Percentiles rank a stretch among this genome's conserved stretches.
Evolutionary conservation across 805 yeast species (phyloP).

Genomic region (Kazachstania africana): DNA sequence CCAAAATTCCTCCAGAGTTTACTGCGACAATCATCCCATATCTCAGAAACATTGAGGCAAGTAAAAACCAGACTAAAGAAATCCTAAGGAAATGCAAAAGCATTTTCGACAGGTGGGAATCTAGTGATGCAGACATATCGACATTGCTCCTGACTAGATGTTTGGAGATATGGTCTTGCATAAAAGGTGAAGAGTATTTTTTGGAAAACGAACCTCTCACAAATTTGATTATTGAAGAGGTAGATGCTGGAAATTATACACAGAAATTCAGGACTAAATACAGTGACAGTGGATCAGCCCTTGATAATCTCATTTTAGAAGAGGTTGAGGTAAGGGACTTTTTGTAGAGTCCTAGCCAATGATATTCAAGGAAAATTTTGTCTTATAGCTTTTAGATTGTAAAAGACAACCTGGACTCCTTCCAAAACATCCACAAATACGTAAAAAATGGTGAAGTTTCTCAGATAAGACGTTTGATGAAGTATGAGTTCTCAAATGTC

Average conservation of each 20-base stretch:
- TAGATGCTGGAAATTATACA: constrained; percentile 3
- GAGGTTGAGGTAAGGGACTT: constrained; percentile 19
- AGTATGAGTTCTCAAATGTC: too few relatives aligned
- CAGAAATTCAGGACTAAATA: constrained; percentile 4
- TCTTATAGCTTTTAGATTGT: too few relatives aligned
- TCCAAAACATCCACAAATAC: too few relatives aligned
- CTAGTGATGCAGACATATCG: constrained; percentile 1
- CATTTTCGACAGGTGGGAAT: constrained; percentile 6
- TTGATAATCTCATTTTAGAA: constrained; percentile 15
- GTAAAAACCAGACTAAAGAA: constrained; percentile 2
- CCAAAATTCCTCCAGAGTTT: not conserved
- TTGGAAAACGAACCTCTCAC: constrained; percentile 1
- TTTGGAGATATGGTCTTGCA: constrained; percentile 9
- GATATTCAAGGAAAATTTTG: too few relatives aligned
- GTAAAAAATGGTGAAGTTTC: too few relatives aligned
- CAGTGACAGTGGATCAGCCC: constrained; percentile 4
- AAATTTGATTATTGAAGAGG: constrained; percentile 4
- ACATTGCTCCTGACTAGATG: constrained; percentile 7
- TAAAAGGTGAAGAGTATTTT: constrained; percentile 7
- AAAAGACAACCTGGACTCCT: too few relatives aligned
- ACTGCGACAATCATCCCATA: constrained; percentile 4
- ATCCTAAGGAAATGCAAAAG: constrained; percentile 6
- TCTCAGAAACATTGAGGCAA: constrained; percentile 2
- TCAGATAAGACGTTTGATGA: too few relatives aligned
- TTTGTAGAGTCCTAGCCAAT: too few relatives aligned